Conservation (phyloP, 2,329 filamentous ascomycete genomes). For the Parasarocladium wereldwijsianum region DNA sequence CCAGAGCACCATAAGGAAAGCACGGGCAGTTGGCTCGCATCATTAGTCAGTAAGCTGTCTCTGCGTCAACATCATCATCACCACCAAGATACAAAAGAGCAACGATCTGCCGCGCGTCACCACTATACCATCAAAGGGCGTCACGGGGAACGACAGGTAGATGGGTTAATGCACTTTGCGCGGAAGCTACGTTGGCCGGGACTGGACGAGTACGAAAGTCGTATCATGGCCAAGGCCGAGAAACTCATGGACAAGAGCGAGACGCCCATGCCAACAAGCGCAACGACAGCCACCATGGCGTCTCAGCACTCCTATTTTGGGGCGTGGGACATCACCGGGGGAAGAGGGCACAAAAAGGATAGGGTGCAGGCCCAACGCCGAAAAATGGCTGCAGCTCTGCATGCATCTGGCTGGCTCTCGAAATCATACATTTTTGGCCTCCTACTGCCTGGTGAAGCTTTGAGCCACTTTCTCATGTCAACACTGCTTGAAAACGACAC, state of each 20-base stretch:
- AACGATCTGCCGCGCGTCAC: constrained; percentile 9
- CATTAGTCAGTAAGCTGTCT: constrained; percentile 39
- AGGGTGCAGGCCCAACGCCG: constrained; percentile 27
- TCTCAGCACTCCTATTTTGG: constrained; percentile 33
- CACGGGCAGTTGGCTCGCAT: constrained; percentile 37
- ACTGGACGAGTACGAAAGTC: constrained; percentile 34
- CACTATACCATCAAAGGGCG: constrained; percentile 38
- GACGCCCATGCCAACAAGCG: constrained; percentile 16
- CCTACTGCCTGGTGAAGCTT: constrained; percentile 46
- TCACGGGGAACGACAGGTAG: constrained; percentile 42
- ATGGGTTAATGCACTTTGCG: constrained; percentile 50
- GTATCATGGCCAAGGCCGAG: constrained; percentile 32
- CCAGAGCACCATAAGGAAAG: constrained; percentile 9
- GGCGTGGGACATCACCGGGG: constrained; percentile 20
- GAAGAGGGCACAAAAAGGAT: constrained; percentile 14
- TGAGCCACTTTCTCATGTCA: constrained; percentile 51
- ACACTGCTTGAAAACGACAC: constrained; percentile 50
- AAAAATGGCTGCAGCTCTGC: constrained; percentile 41
- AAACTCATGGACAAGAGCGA: constrained; percentile 15
- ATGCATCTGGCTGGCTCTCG: constrained; percentile 50
- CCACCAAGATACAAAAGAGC: constrained; percentile 8
- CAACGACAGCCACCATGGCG: constrained; percentile 14
- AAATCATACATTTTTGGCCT: constrained; percentile 53
- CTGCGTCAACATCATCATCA: constrained; percentile 25
- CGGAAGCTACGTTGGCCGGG: constrained; percentile 48